Evolutionary conservation across 176 grass and related monocot genomes (phyloP), one percentile per base, ranked within the genome.

Genomic region (Cenchrus purpureus): DNA sequence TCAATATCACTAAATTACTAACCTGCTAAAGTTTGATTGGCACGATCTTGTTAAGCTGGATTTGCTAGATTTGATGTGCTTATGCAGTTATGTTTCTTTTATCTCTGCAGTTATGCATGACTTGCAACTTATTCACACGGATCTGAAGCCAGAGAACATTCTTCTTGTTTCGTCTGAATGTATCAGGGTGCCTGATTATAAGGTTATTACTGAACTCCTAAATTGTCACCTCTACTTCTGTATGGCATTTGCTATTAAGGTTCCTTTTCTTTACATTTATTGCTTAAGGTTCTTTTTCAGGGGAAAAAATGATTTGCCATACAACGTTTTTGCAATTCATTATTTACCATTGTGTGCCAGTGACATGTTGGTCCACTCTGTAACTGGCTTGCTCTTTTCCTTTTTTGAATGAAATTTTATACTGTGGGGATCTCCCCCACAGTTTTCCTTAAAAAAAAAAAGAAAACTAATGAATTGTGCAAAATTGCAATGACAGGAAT

Each of bases 131-230:
- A 98, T 98, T 87, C 96, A 98, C 78, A 98, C 93, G 19, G 96
- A 98, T 93, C 83, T 98, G 74, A 98, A 98, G 86, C 96, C 96
- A 31, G 96, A 98, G 76, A 98, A 95, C 74, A 94, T 99, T 88
- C 94, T 99, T 32, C 97, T 99, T 92, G 88, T 99, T 84, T 96
- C 97, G 58, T 62, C 93, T 13, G 97, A 96, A 8, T 89, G 83
- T 64, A 79, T 98, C 32, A 92, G 82, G 85, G 76, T 98, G 75
- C 91, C 88, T 71, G 93, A 98, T 92, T 89, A 94, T 88, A 95
- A 91, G 89, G 93, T 98, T 50, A 22, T 16, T n/a, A 89, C 42
- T 59, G 15, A 29, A 74, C 54, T 85, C 55, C 28, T 70, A 19
- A 71, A 73, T 44, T 70, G 5, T 48, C 70, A 83, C 25, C 17